Conservation (phyloP, 1,284 basidiomycete genomes). For the Heliocybe sulcata region DNA sequence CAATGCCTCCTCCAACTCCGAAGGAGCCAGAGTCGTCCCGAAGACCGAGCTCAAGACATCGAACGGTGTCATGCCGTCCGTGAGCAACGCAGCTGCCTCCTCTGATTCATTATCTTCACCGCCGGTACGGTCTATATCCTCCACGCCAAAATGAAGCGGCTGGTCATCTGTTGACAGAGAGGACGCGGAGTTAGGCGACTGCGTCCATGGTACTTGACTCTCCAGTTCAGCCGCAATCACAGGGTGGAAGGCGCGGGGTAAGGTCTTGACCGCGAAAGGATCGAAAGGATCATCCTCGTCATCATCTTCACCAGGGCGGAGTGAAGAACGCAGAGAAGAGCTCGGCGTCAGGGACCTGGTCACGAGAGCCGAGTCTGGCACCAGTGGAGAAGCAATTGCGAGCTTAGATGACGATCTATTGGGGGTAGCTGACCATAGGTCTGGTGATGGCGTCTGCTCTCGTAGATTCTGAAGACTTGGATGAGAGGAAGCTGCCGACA, state of each 20-base stretch:
- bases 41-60: constrained; percentile 94
- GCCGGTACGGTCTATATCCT: constrained; percentile 8
- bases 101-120: constrained; percentile 40
- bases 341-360: constrained; percentile 44
- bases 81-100: constrained; percentile 50
- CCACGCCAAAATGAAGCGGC: not conserved
- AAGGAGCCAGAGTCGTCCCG: constrained; percentile 79
- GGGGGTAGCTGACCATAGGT: constrained; percentile 73
- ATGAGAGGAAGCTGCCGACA: constrained; percentile 64
- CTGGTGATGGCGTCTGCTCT: constrained; percentile 72
- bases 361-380: constrained; percentile 64
- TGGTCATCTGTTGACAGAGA: constrained; percentile 40
- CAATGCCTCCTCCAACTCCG: constrained; percentile 91
- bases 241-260: constrained; percentile 53
- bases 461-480: constrained; percentile 49
- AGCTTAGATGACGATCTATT: constrained; percentile 74
- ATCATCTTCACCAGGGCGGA: constrained; percentile 45
- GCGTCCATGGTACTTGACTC: constrained; percentile 47
- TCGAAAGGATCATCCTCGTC: constrained; percentile 74
- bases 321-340: constrained; percentile 54
- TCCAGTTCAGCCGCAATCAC: constrained; percentile 48
- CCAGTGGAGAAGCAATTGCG: constrained; percentile 81
- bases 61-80: constrained; percentile 93
- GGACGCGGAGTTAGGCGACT: constrained; percentile 38
- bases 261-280: constrained; percentile 48